These are phyloP conservation scores for Plasmodium vivax DNA, from an alignment of 169 alveolate genomes.

Conservation along the genomic window DNA sequence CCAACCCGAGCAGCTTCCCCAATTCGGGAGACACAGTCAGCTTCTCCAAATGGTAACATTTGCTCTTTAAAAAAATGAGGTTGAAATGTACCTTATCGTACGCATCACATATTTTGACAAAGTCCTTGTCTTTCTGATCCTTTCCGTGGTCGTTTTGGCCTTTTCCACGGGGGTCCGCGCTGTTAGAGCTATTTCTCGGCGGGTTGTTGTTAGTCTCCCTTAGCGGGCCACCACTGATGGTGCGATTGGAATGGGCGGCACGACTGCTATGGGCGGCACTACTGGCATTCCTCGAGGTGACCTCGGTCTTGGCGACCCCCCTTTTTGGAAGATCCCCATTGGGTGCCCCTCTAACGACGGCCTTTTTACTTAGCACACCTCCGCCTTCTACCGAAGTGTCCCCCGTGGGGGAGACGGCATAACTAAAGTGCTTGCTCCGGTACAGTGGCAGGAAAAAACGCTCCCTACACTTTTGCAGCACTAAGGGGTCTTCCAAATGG, in stretches of 20 bases:
- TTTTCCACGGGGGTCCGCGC: background rate
- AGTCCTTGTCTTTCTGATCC: background rate
- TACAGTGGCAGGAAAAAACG: conserved; percentile 39
- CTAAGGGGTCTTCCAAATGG: conserved; percentile 25
- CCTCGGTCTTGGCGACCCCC: background rate
- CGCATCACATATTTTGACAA: conserved; percentile 47
- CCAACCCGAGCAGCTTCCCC: background rate
- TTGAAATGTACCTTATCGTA: conserved; percentile 62
- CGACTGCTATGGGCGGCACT: background rate
- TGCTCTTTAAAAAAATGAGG: conserved; percentile 34
- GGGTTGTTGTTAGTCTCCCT: background rate
- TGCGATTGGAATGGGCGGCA: no score
- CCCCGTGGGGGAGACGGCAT: background rate
- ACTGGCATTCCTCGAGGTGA: background rate
- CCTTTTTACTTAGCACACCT: background rate
- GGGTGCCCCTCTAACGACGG: background rate
- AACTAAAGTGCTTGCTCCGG: conserved; percentile 8
- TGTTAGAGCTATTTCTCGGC: background rate
- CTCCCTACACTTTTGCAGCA: conserved; percentile 27
- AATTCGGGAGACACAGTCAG: conserved; percentile 16
- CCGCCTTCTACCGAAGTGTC: background rate
- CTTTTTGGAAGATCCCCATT: background rate
- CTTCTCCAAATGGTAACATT: conserved; percentile 27
- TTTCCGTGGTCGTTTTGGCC: background rate
- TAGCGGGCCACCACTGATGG: background rate